phyloP scores from a whole-genome alignment of 2,329 filamentous ascomycete genomes.

The Fusarium abutilonis region DNA sequence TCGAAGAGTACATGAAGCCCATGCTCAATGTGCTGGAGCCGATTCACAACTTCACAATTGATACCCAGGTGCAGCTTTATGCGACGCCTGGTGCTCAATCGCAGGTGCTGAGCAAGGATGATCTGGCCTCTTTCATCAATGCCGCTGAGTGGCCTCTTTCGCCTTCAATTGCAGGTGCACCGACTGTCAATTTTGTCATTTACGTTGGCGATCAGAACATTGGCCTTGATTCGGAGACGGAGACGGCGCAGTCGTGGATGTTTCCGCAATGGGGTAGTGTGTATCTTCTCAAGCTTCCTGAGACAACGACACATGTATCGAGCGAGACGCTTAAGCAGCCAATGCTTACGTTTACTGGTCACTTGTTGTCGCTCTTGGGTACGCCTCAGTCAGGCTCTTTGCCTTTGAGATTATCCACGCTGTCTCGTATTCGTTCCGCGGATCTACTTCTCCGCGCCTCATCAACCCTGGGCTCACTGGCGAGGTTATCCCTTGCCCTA shows the following conservation, averaged over 20 bases:
- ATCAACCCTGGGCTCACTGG: conserved; percentile 91
- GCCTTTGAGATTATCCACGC: conserved; percentile 83
- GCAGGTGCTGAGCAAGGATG: conserved; percentile 79
- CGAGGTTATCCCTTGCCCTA: conserved; percentile 83
- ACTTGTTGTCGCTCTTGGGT: conserved; percentile 87
- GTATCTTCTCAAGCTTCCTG: conserved; percentile 64
- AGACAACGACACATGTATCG: conserved; percentile 63
- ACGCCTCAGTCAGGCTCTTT: conserved; percentile 85
- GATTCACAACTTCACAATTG: conserved; percentile 95
- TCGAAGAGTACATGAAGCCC: conserved; percentile 83
- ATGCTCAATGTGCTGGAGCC: conserved; percentile 80
- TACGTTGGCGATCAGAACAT: conserved; percentile 86
- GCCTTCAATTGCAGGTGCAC: conserved; percentile 90
- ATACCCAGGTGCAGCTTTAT: conserved; percentile 95
- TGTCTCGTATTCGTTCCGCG: conserved; percentile 85
- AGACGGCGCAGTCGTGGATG: conserved; percentile 77
- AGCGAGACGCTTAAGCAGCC: conserved; percentile 77
- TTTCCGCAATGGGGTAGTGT: conserved; percentile 93
- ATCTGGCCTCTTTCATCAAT: conserved; percentile 94
- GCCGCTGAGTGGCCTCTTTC: conserved; percentile 97
- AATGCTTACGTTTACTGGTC: conserved; percentile 89
- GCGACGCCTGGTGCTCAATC: conserved; percentile 74
- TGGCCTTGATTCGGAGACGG: conserved; percentile 55
- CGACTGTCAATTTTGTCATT: conserved; percentile 95
- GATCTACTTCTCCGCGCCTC: conserved; percentile 89